These are phyloP conservation scores for Candida schatavii DNA, from an alignment of 805 yeast species.

Conservation along the genomic window DNA sequence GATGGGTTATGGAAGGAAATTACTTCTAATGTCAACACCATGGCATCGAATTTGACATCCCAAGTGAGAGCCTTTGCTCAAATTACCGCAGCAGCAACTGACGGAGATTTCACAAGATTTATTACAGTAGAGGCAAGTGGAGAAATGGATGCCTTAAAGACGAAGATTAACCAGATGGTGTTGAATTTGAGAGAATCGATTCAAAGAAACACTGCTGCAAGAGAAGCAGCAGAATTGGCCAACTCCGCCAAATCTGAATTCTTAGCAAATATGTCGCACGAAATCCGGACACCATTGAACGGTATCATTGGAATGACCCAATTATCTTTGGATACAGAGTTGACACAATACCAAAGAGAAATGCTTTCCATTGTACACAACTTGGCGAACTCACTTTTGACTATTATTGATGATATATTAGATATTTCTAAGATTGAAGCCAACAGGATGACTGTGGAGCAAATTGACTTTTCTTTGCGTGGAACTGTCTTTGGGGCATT, in stretches of 20 bases:
- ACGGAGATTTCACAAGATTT: constrained; percentile 86
- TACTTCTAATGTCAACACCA: constrained; percentile 85
- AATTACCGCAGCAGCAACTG: constrained; percentile 91
- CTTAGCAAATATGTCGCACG: constrained; percentile 85
- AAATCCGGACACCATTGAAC: constrained; percentile 87
- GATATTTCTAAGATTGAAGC: constrained; percentile 95
- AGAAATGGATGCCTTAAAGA: constrained; percentile 76
- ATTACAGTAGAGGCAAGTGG: constrained; percentile 91
- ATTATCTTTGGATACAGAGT: constrained; percentile 79
- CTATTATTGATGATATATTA: constrained; percentile 84
- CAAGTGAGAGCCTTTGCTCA: constrained; percentile 93
- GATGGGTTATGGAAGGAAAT: constrained; percentile 92
- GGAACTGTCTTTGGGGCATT: constrained; percentile 89
- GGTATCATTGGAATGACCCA: constrained; percentile 95
- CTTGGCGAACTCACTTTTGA: constrained; percentile 77
- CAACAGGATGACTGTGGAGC: constrained; percentile 88
- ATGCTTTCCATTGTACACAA: constrained; percentile 89
- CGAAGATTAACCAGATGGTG: constrained; percentile 77
- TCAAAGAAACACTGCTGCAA: constrained; percentile 87
- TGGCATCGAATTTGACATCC: constrained; percentile 91
- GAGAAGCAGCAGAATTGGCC: constrained; percentile 92
- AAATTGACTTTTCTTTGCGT: constrained; percentile 79
- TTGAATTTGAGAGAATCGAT: constrained; percentile 82
- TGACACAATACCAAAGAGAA: constrained; percentile 88
- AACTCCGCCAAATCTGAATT: constrained; percentile 88